phyloP scores from a whole-genome alignment of 2,329 filamentous ascomycete genomes.

The Pseudocercospora fijiensis region DNA sequence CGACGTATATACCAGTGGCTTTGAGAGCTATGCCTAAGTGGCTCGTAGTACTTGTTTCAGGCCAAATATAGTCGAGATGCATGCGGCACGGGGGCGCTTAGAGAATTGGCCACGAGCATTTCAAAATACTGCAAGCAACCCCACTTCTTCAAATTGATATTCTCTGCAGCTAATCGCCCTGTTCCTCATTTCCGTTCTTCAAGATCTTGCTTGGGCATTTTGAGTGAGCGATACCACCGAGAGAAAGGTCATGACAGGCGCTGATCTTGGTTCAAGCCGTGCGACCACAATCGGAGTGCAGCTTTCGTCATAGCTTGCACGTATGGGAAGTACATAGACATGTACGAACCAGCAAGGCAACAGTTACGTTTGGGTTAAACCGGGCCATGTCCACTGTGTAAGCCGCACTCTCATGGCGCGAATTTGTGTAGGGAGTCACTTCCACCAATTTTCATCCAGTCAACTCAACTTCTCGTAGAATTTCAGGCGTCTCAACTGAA shows the following conservation, averaged over 20 bases:
- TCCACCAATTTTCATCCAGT: background rate
- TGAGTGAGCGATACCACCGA: background rate
- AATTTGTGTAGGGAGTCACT: background rate
- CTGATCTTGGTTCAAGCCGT: background rate
- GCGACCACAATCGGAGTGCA: background rate
- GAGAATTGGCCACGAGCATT: background rate
- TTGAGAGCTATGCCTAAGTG: background rate
- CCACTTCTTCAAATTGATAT: background rate
- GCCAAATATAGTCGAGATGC: background rate
- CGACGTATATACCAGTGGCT: background rate
- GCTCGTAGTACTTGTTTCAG: constrained; percentile 3
- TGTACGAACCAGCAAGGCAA: background rate
- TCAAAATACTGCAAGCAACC: background rate
- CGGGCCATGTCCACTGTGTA: background rate
- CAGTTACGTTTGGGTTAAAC: background rate
- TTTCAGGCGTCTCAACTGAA: background rate
- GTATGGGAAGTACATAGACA: background rate
- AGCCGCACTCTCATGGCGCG: background rate
- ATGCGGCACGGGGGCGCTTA: background rate
- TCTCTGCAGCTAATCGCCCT: background rate
- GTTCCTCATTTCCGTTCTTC: background rate
- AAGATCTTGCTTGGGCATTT: too few relatives aligned
- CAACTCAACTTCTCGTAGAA: background rate
- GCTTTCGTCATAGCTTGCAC: background rate
- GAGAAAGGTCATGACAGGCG: background rate